These are phyloP conservation scores for Scopulariopsis brevicaulis DNA, from an alignment of 2,329 filamentous ascomycete species.

Conservation along the genomic window DNA sequence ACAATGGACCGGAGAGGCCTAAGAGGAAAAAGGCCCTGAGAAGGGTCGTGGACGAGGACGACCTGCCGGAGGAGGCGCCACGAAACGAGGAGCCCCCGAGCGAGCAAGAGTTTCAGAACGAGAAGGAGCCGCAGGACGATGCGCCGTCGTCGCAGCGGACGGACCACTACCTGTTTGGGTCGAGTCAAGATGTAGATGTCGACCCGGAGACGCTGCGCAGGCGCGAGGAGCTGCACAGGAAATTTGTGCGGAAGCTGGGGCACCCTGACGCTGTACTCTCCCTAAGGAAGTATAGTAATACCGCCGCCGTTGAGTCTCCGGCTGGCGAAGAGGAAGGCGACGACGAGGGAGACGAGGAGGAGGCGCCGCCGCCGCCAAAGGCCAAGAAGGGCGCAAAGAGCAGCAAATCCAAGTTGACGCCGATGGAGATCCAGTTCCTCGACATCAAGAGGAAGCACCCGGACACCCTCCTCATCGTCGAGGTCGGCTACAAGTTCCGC, in stretches of 20 bases:
- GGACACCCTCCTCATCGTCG: slow-evolving; percentile 82
- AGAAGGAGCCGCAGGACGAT: background rate
- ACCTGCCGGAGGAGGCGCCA: background rate
- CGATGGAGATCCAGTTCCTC: slow-evolving; percentile 85
- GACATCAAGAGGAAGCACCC: slow-evolving; percentile 88
- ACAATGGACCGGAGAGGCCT: slow-evolving; percentile 23
- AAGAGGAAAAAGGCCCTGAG: slow-evolving; percentile 30
- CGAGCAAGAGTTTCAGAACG: background rate
- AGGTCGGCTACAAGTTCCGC: slow-evolving; percentile 96
- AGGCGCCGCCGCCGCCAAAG: slow-evolving; percentile 31
- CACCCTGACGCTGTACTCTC: slow-evolving; percentile 70
- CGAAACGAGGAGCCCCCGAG: too few species aligned
- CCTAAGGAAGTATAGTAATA: slow-evolving; percentile 19
- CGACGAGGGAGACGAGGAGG: slow-evolving; percentile 30
- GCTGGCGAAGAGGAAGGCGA: slow-evolving; percentile 43
- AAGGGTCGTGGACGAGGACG: slow-evolving; percentile 20
- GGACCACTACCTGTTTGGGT: slow-evolving; percentile 35
- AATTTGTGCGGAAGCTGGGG: slow-evolving; percentile 85
- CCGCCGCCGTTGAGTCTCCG: background rate
- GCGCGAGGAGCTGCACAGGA: slow-evolving; percentile 65
- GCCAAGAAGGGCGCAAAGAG: slow-evolving; percentile 51
- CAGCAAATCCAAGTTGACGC: slow-evolving; percentile 71
- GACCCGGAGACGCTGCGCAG: slow-evolving; percentile 32
- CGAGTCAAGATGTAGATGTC: slow-evolving; percentile 25
- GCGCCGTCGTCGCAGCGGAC: slow-evolving; percentile 26